Evolutionary conservation across 1,139 yeast genomes (phyloP), one percentile per base, ranked within the genome.

Genomic region (Yamadazyma kanchanaburiensis): DNA sequence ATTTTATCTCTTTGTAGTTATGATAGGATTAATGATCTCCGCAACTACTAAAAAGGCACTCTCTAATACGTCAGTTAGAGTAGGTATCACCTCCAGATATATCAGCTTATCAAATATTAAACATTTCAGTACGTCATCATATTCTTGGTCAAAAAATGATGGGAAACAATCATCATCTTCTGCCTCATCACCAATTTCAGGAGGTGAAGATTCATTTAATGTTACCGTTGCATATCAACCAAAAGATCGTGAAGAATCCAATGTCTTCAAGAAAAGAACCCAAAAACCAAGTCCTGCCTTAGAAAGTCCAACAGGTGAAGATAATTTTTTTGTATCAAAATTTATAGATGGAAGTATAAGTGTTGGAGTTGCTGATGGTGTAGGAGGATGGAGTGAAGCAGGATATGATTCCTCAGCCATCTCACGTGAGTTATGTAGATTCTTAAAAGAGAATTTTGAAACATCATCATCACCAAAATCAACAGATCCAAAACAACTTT

Each of bases 321-420:
- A 89, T 53, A 85, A 87, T 45, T 82, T 74, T 46, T 80, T 89
- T 43, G 67, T 78, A 21, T 65, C 79, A 5, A 55, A 61, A 6
- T 50, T 60, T 15, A 49, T 53, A 13, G 63, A 61, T 9, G 68
- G 74, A 7, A 69, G 64, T 3, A 51, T 82, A 2, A 77, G 89
- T 0, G 69, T 86, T 6, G 97, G 96, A 7, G 96, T 91, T 2
- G 91, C 96, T 3, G 98, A 91, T 56, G 98, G 98, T 12, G 97
- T 91, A 5, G 97, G 97, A 12, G 97, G 97, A 2, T 91, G 97
- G 96, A 75, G 87, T 2, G 91, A 85, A 43, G 80, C 86, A 24
- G 96, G 96, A 0, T 84, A 80, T 45, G 96, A 89, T 53, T 85
- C 96, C 2, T 75, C 83, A 36, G 89, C 89, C 6, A 81, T 83